A percentile compares a stretch with the other conserved stretches of the same genome.
These are phyloP conservation scores for Phytophthora macrochlamydospora DNA, from an alignment of 352 stramenopile species.

Conservation along the genomic window DNA sequence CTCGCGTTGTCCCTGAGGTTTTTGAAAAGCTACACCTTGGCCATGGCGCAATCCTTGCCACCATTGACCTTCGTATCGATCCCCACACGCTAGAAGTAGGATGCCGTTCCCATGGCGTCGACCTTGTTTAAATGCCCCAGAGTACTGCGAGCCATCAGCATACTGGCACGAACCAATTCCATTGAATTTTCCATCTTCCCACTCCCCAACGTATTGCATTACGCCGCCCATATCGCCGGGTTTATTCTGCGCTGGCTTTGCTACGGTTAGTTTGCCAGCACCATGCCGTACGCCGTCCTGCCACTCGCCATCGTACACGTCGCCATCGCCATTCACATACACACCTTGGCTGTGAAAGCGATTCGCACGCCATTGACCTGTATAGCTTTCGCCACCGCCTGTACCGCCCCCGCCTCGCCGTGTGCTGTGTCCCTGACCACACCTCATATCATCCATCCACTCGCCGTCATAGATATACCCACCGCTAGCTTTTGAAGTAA, in stretches of 20 bases:
- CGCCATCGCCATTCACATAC: slow-evolving; percentile 62
- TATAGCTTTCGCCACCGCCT: slow-evolving; percentile 65
- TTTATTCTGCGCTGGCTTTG: slow-evolving; percentile 7
- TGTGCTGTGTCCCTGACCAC: slow-evolving; percentile 71
- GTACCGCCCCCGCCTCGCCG: slow-evolving; percentile 51
- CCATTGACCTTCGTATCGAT: slow-evolving; percentile 79
- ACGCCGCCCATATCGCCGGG: slow-evolving; percentile 38
- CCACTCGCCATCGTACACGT: slow-evolving; percentile 81
- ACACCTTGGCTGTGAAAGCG: slow-evolving; percentile 68
- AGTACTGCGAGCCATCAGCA: slow-evolving; percentile 89
- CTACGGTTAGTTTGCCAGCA: slow-evolving; percentile 62
- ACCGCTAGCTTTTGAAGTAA: slow-evolving; percentile 58
- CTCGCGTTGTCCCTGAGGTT: slow-evolving; percentile 62
- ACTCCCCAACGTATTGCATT: slow-evolving; percentile 76
- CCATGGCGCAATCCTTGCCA: slow-evolving; percentile 75
- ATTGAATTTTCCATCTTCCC: slow-evolving; percentile 59
- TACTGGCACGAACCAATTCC: slow-evolving; percentile 87
- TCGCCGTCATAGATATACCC: slow-evolving; percentile 83
- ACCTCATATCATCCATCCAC: slow-evolving; percentile 74
- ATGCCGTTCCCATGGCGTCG: slow-evolving; percentile 77
- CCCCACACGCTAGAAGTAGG: slow-evolving; percentile 42
- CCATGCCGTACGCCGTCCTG: slow-evolving; percentile 52
- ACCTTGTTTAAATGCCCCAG: slow-evolving; percentile 75
- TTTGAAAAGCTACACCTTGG: slow-evolving; percentile 62
- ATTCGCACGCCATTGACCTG: slow-evolving; percentile 66